Evolutionary conservation across 2,329 filamentous ascomycete species (phyloP).

Genomic region (Fusarium sp.): DNA sequence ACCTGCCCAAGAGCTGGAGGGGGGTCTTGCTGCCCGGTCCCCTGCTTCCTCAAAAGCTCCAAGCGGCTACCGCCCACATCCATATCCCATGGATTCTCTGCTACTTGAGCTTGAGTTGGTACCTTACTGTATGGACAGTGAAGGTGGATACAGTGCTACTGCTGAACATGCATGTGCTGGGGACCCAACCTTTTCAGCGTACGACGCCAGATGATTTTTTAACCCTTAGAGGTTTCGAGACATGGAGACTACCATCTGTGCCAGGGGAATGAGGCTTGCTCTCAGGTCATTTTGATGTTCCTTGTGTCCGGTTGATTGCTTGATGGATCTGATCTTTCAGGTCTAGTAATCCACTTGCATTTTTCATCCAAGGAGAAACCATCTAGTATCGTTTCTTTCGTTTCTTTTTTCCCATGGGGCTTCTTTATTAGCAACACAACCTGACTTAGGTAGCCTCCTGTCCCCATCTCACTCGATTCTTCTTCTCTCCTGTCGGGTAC

Average conservation of each 20-base stretch:
- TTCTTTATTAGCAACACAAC: neutral
- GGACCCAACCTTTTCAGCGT: constrained; percentile 13
- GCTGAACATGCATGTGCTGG: constrained; percentile 16
- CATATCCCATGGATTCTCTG: neutral
- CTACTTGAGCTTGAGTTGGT: neutral
- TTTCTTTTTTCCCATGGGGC: neutral
- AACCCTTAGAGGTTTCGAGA: constrained; percentile 12
- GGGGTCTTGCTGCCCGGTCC: neutral
- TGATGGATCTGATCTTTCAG: neutral
- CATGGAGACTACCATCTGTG: constrained; percentile 9
- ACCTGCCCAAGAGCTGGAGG: constrained; percentile 1
- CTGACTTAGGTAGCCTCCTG: neutral
- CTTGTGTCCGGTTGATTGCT: constrained; percentile 4
- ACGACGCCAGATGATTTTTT: neutral
- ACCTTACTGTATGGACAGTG: neutral
- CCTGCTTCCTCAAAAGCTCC: constrained; percentile 8
- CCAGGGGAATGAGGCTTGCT: constrained; percentile 4
- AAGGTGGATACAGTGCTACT: constrained; percentile 2
- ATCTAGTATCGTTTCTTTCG: neutral
- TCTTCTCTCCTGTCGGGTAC: neutral
- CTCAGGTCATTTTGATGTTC: constrained; percentile 21
- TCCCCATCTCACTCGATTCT: neutral
- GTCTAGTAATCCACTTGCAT: neutral
- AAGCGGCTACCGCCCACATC: neutral
- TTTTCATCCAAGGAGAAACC: neutral